A percentile compares a stretch with the other conserved stretches of the same genome.
Conservation (phyloP, 2,329 filamentous ascomycete genomes). For the Phymatotrichopsis omnivora region DNA sequence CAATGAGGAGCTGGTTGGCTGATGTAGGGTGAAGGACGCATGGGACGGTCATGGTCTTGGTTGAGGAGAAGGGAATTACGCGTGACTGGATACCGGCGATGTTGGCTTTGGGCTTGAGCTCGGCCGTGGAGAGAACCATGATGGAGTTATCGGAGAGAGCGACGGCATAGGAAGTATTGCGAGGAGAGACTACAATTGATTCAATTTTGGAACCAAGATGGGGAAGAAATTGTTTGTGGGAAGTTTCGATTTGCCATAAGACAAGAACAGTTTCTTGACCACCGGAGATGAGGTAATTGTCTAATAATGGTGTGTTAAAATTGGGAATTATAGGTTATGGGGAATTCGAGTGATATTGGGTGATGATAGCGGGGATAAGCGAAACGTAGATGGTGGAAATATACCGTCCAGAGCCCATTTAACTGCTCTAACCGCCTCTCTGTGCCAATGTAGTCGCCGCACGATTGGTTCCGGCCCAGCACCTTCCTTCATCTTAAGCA, state of each 20-base stretch:
- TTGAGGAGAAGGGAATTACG: constrained; percentile 42
- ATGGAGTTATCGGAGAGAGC: constrained; percentile 85
- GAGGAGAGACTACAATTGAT: constrained; percentile 69
- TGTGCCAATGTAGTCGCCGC: constrained; percentile 82
- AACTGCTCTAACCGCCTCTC: constrained; percentile 67
- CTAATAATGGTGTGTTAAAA: constrained; percentile 39
- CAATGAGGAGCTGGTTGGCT: constrained; percentile 54
- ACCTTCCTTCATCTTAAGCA: constrained; percentile 47
- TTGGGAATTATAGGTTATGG: background rate
- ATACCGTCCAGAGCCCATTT: constrained; percentile 90
- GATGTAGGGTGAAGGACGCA: constrained; percentile 53
- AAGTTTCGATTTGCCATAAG: constrained; percentile 86
- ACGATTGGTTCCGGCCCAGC: constrained; percentile 42
- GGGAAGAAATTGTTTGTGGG: constrained; percentile 72
- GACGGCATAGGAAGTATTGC: constrained; percentile 70
- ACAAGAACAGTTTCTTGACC: constrained; percentile 82
- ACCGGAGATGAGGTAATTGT: constrained; percentile 88
- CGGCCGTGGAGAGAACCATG: constrained; percentile 81
- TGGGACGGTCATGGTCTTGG: constrained; percentile 44
- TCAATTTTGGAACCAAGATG: constrained; percentile 79
- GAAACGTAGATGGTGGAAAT: constrained; percentile 27
- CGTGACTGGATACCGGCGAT: constrained; percentile 67
- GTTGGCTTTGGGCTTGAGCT: constrained; percentile 74
- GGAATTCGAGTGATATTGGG: background rate
- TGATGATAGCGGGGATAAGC: too few relatives aligned